Conservation (phyloP, 2,329 filamentous ascomycete genomes). For the Elsinoe fawcettii region DNA sequence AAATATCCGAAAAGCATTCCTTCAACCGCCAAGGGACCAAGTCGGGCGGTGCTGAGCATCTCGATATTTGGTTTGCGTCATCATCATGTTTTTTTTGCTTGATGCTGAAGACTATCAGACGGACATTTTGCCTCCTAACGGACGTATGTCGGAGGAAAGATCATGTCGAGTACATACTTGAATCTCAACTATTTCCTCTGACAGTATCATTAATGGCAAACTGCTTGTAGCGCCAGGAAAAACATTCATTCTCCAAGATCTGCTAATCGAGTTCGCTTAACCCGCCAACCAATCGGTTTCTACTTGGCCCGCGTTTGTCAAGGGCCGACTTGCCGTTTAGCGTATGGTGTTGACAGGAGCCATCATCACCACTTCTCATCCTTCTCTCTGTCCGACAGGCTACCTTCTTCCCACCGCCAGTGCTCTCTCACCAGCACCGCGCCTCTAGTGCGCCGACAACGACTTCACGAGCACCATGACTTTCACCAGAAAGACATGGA, state of each 20-base stretch:
- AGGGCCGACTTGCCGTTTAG: neutral
- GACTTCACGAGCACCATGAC: slow-evolving; percentile 23
- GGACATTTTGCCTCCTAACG: neutral
- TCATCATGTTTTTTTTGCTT: neutral
- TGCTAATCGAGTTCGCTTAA: neutral
- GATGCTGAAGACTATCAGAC: neutral
- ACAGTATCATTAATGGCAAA: neutral
- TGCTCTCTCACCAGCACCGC: neutral
- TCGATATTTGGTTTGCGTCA: neutral
- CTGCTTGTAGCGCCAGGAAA: neutral
- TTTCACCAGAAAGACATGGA: slow-evolving; percentile 47
- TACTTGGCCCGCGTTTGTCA: neutral
- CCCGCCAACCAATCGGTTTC: neutral
- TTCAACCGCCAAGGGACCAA: neutral
- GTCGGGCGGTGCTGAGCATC: neutral
- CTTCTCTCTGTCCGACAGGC: neutral
- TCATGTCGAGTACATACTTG: neutral
- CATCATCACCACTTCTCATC: slow-evolving; percentile 7
- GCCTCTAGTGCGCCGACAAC: slow-evolving; percentile 1
- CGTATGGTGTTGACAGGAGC: slow-evolving; percentile 1
- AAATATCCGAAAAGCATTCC: neutral
- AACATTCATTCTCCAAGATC: neutral
- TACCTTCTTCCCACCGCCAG: neutral
- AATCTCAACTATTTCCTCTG: neutral
- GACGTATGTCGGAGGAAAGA: neutral